Base-by-base conservation (phyloP, 164 flowering plant genomes). In the Buxus sempervirens region DNA sequence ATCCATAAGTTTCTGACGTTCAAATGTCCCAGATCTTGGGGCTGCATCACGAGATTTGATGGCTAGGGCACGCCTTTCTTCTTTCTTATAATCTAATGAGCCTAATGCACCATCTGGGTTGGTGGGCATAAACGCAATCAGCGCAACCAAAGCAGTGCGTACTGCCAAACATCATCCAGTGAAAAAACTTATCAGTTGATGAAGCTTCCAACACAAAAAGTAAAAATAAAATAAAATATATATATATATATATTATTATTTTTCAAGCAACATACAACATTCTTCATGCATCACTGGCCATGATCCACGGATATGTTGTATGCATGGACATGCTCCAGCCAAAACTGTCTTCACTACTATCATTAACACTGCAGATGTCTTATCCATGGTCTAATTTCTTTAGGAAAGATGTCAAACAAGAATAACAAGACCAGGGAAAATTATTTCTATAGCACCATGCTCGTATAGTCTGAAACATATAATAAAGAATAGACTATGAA, bases 41-140 rank as follows among this genome's bases (percentile, higher is more conserved):
- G 97, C 77, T 65, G 85, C 81, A 79, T 84, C 96, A 71, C 96
- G 96, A 64, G 99, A 95, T 78, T 90, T 90, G 64, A 88, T 78
- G 54, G 97, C 98, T 64, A 95, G 80, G n/a, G 72, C 77, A 60
- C 79, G 91, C 77, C 95, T 83, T 77, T 95, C 98, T 79, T 95
- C 98, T 74, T 89, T 92, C 71, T 78, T 78, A 71, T 87, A 95
- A 59, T 95, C 98, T 15, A 95, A 73, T 18, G 99, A 95, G 62
- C 98, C 98, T 75, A 95, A 63, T 7, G 99, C 99, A 55, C 99
- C 98, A 73, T 86, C 84, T 54, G 99, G 98, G 72, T 73, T 80
- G 67, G 98, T 95, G 27, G 99, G 99, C 99, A 95, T 92, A 83
- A 95, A 95, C 58, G 99, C 99, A 79, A 95, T 92, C 19, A 95